Percentiles rank a stretch among this genome's conserved stretches.
Evolutionary conservation across 495 filamentous ascomycete genomes (phyloP).

Genomic region (Tuber borchii): DNA sequence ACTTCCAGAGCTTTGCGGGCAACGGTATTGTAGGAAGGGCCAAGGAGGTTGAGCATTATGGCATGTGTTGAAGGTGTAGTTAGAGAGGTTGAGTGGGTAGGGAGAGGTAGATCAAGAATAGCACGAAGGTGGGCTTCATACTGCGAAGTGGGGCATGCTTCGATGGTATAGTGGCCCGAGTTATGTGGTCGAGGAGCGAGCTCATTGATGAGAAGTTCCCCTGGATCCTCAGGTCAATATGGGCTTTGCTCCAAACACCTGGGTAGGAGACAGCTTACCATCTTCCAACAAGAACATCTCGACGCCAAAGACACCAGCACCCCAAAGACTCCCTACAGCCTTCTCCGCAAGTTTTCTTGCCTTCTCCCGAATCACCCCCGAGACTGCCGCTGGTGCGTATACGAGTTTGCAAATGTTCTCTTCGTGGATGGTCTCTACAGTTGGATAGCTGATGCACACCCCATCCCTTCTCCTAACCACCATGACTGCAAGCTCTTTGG

Average conservation of each 20-base stretch:
- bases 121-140: slow-evolving; percentile 84
- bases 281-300: slow-evolving; percentile 91
- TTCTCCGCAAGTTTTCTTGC: slow-evolving; percentile 72
- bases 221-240: slow-evolving; percentile 32
- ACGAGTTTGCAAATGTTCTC: slow-evolving; percentile 93
- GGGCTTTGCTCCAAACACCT: not conserved
- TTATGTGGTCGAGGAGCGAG: slow-evolving; percentile 95
- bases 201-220: slow-evolving; percentile 72
- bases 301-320: slow-evolving; percentile 89
- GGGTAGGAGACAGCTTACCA: slow-evolving; percentile 45
- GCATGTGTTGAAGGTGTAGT: slow-evolving; percentile 55
- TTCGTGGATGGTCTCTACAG: slow-evolving; percentile 90
- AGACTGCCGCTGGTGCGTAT: slow-evolving; percentile 76
- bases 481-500: slow-evolving; percentile 87
- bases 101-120: slow-evolving; percentile 71
- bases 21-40: slow-evolving; percentile 66
- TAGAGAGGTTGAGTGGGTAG: slow-evolving; percentile 54
- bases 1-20: slow-evolving; percentile 58
- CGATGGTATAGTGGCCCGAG: slow-evolving; percentile 94
- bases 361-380: slow-evolving; percentile 52
- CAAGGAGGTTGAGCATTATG: slow-evolving; percentile 96
- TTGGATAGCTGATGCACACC: slow-evolving; percentile 69
- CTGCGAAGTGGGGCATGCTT: slow-evolving; percentile 79
- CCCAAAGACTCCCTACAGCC: slow-evolving; percentile 71
- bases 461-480: slow-evolving; percentile 82